These are phyloP conservation scores for Aureobasidium sp. DNA, from an alignment of 2,329 filamentous ascomycete species.

Conservation along the genomic window DNA sequence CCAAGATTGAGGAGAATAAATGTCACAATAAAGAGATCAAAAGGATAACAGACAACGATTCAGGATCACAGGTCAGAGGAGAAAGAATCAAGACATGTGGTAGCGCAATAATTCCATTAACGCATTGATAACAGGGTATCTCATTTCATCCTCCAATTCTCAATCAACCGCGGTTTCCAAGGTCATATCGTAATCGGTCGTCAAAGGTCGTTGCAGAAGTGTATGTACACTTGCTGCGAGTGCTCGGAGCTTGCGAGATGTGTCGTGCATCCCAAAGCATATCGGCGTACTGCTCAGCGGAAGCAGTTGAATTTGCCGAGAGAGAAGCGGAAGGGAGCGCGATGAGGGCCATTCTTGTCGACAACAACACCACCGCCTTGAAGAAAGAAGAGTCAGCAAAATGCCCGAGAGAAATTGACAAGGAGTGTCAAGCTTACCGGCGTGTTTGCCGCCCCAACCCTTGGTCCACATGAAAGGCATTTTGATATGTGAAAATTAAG, in stretches of 20 bases:
- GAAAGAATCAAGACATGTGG: not conserved
- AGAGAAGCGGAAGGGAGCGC: constrained; percentile 46
- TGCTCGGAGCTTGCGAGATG: not conserved
- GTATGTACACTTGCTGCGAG: too few relatives aligned
- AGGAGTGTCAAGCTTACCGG: constrained; percentile 29
- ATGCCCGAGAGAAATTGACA: not conserved
- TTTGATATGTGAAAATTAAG: constrained; percentile 1
- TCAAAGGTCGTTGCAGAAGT: not conserved
- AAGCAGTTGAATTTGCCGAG: constrained; percentile 49
- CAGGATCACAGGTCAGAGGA: not conserved
- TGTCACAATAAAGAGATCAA: too few relatives aligned
- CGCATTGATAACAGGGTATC: not conserved
- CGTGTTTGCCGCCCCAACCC: constrained; percentile 37
- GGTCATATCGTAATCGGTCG: not conserved
- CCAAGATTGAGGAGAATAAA: too few relatives aligned
- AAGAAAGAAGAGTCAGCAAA: not conserved
- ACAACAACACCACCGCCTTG: constrained; percentile 42
- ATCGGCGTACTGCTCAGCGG: constrained; percentile 29
- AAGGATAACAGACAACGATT: too few relatives aligned
- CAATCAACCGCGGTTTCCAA: not conserved
- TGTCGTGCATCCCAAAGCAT: not conserved
- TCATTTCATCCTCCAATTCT: not conserved
- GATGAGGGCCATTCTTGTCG: constrained; percentile 45
- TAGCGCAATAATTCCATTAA: not conserved
- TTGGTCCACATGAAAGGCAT: constrained; percentile 46